Base-by-base conservation (phyloP, 2,329 filamentous ascomycete genomes). In the Juglanconis sp. region DNA sequence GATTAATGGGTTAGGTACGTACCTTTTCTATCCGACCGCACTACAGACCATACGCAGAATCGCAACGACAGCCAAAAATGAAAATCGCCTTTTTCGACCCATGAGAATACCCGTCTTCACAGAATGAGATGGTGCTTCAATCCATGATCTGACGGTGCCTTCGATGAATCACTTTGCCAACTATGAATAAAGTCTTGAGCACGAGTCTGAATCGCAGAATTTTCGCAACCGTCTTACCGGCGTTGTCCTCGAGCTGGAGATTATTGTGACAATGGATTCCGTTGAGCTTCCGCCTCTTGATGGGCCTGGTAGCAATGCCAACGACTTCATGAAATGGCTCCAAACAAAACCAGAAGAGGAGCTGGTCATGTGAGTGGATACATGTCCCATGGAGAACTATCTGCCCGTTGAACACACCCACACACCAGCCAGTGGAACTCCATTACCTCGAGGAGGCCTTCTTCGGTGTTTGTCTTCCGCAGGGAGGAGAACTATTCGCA, bases 281-380 rank as follows among this genome's bases (percentile, higher is more conserved):
- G n/a, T 50, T 36, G 42, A 47, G n/a, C 56, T 64, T 4, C 68
- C 69, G 2, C 50, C 61, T 17, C 46, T 69, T 7, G 67, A 66
- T 36, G 65, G 65, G n/a, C 38, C 66, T 8, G 44, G 63, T n/a
- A 62, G 60, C 46, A 71, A 68, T 46, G 68, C 68, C 15, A 70
- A 68, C 51, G 60, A 64, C 36, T 46, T 70, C 15, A 64, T 67
- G 54, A 59, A 60, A 24, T 69, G 68, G 69, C 63, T 71, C 5
- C 55, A 65, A 42, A 47, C 62, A 36, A 67, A 65, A 53, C 65
- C 65, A 2, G 62, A 61, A 9, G 52, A 58, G 11, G 63, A 56
- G 17, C 3, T 53, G 15, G 54, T 54, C 24, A 30, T 5, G 60
- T 64, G n/a, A 64, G 60, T 60, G 47, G 44, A 49, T 34, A 13